These are phyloP conservation scores for Colletotrichum sp. DNA, from an alignment of 2,329 filamentous ascomycete species.

Conservation along the genomic window DNA sequence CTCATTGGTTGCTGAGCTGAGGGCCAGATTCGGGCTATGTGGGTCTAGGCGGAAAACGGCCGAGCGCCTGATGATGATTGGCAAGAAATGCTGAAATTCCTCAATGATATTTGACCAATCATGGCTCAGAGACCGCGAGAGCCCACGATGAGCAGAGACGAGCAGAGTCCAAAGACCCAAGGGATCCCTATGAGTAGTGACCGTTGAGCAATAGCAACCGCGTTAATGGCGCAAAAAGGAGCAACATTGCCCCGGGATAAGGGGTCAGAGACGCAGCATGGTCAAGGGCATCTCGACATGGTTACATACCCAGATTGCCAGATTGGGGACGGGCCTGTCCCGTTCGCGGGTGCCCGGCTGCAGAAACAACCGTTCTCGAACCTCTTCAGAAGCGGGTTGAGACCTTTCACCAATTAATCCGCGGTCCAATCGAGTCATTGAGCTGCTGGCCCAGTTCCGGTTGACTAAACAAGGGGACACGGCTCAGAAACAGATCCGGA, in stretches of 20 bases:
- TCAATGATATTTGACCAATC: slow-evolving; percentile 9
- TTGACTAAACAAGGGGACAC: slow-evolving; percentile 1
- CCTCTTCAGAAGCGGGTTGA: neutral
- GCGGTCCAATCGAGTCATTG: slow-evolving; percentile 3
- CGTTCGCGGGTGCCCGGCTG: neutral
- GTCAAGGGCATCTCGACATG: slow-evolving; percentile 8
- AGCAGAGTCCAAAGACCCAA: neutral
- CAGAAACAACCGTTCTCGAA: slow-evolving; percentile 13
- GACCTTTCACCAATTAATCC: neutral
- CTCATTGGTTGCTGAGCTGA: slow-evolving; percentile 32
- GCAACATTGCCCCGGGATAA: neutral
- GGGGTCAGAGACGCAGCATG: neutral
- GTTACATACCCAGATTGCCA: neutral
- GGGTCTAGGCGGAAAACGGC: slow-evolving; percentile 5
- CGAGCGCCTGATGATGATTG: slow-evolving; percentile 10
- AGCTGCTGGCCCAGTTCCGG: neutral
- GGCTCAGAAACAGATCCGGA: neutral
- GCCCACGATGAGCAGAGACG: slow-evolving; percentile 9
- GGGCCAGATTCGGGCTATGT: slow-evolving; percentile 19
- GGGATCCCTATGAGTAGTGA: neutral
- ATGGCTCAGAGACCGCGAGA: neutral
- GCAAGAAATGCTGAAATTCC: slow-evolving; percentile 14
- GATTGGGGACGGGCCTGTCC: slow-evolving; percentile 4
- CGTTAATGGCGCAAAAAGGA: slow-evolving; percentile 8
- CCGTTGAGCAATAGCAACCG: neutral